Percentiles rank a stretch among this genome's conserved stretches.
These are phyloP conservation scores for Postia placenta DNA, from an alignment of 768 basidiomycete genomes.

Conservation along the genomic window DNA sequence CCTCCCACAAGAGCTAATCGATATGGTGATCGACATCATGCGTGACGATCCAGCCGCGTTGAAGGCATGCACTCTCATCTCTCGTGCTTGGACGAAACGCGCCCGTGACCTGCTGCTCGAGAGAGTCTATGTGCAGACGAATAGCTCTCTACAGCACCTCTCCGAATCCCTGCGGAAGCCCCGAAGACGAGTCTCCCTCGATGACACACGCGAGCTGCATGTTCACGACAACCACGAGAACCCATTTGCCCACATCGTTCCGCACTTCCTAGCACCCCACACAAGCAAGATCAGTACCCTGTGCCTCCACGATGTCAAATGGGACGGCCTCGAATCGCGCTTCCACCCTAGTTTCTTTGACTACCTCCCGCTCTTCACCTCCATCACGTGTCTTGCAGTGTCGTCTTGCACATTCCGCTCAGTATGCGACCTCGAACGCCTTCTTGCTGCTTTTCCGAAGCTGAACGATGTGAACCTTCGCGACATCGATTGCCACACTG, in stretches of 20 bases:
- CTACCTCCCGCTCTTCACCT: not conserved
- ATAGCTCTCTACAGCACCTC: not conserved
- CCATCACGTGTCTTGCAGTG: not conserved
- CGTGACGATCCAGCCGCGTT: not conserved
- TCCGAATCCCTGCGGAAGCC: not conserved
- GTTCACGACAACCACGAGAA: not conserved
- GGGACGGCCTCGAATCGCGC: not conserved
- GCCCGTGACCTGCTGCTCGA: not conserved
- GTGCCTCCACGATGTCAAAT: not conserved
- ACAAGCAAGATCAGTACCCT: not conserved
- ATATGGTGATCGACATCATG: not conserved
- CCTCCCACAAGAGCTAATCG: not conserved
- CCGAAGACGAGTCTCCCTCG: not conserved
- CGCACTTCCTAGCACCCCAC: not conserved
- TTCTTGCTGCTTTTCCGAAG: not conserved
- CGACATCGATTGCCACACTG: not conserved
- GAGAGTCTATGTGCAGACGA: not conserved
- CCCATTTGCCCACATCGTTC: not conserved
- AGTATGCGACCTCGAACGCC: not conserved
- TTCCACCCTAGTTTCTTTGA: not conserved
- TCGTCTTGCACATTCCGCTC: not conserved
- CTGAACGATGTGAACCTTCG: not conserved
- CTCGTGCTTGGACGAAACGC: not conserved
- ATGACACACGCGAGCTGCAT: not conserved
- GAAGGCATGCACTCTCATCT: not conserved